Base-by-base conservation (phyloP, 208 protist genomes). In the Trypanosoma avium region DNA sequence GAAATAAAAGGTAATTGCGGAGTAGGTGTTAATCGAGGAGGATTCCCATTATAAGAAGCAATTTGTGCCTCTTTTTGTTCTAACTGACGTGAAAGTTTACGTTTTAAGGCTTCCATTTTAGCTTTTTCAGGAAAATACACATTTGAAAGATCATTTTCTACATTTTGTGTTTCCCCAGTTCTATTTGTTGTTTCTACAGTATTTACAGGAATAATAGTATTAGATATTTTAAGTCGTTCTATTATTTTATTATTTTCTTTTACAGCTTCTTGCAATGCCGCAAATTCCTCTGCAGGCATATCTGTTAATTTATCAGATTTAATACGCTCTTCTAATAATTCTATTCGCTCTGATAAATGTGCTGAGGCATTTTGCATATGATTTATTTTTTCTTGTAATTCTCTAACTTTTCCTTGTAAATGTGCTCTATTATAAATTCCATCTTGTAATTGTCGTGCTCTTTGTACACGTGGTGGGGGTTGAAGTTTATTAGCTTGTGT, bases 381-480 rank as follows among this genome's bases (percentile, higher is more conserved):
- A 3, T 67, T 50, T 33, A 92, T 65, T 30, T 68, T 76, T 15
- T 35, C 54, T 19, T 57, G 53, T 32, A 90, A 36, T 46, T 86
- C 65, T 2, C 59, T 42, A 13, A 81, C 40, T n/a, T 82, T 77
- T 35, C 57, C 59, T 30, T 88, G 69, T 38, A 90, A 61, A 12
- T 55, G 61, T 9, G 72, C 69, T 52, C 70, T 83, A 58, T 60
- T 75, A 68, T 92, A 95, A 45, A 90, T 78, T 24, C 71, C 77
- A 22, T 95, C 88, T 33, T 82, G 82, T 0, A 84, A 55, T 62
- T 90, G 77, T 10, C 82, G 70, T n/a, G 76, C 52, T 54, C 76
- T 36, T 46, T 83, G 49, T 55, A 91, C 78, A 4, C 63, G 61
- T 5, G 46, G 22, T 0, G 74, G 36, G 0, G 81, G 70, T 59